Evolutionary conservation across 2,329 filamentous ascomycete genomes (phyloP).

Genomic region (Berkeleyomyces rouxiae): DNA sequence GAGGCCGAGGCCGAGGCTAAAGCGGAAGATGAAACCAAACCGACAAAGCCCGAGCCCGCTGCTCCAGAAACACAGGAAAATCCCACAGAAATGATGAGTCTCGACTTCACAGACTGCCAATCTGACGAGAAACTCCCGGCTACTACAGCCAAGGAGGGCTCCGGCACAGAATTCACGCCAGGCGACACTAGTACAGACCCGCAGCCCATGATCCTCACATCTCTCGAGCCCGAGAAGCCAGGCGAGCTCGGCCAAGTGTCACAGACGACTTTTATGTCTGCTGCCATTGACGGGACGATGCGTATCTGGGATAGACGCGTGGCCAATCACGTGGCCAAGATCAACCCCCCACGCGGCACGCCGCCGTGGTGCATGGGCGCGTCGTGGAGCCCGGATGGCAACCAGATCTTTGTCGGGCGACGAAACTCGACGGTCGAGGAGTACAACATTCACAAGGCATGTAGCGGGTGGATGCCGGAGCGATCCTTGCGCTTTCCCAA

Average conservation of each 20-base stretch:
- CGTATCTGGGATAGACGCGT: constrained; percentile 86
- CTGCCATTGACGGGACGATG: constrained; percentile 72
- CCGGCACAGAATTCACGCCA: neutral
- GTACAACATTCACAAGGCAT: constrained; percentile 66
- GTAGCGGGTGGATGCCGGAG: constrained; percentile 51
- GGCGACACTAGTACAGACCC: neutral
- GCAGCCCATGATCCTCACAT: constrained; percentile 8
- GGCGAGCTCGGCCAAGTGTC: constrained; percentile 43
- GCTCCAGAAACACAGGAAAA: neutral
- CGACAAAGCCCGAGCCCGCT: neutral
- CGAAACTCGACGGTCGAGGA: constrained; percentile 90
- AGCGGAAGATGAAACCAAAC: neutral
- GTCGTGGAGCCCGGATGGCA: constrained; percentile 91
- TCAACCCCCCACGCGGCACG: constrained; percentile 54
- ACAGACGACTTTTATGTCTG: constrained; percentile 71
- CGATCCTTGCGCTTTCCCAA: constrained; percentile 74
- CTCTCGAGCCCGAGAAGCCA: constrained; percentile 22
- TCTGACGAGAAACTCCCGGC: neutral
- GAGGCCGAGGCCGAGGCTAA: constrained; percentile 8
- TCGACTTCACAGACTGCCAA: neutral
- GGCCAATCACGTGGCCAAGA: constrained; percentile 59
- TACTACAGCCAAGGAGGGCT: constrained; percentile 12
- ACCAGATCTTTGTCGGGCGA: constrained; percentile 82
- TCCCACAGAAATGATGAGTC: neutral
- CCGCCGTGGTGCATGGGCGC: constrained; percentile 97